Evolutionary conservation across 345 rosid species (phyloP).

Genomic region (Citrus unshiu): DNA sequence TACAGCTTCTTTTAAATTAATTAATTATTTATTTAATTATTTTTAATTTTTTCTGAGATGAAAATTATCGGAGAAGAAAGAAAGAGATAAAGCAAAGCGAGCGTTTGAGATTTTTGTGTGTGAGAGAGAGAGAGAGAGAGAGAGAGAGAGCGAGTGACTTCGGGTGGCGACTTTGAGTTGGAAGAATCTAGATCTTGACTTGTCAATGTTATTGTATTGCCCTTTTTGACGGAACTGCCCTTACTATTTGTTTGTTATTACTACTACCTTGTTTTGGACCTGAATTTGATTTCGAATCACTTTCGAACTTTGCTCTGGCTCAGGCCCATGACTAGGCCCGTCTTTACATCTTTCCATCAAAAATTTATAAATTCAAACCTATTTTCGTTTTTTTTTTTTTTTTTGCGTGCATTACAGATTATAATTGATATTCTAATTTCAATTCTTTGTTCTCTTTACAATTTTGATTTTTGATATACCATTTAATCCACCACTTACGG

Average conservation of each 20-base stretch:
- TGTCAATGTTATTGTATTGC: neutral
- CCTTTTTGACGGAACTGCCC: neutral
- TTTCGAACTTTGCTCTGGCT: too few species aligned
- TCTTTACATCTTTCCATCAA: neutral
- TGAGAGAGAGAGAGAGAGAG: neutral
- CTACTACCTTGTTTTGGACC: neutral
- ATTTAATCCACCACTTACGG: too few species aligned
- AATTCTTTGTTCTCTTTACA: too few species aligned
- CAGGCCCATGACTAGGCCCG: neutral
- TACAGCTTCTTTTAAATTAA: neutral
- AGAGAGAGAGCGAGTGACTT: neutral
- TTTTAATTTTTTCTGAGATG: neutral
- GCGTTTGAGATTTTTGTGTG: neutral
- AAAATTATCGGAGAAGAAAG: neutral
- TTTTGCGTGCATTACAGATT: too few species aligned
- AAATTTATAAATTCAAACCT: too few species aligned
- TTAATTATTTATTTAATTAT: neutral
- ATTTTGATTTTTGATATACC: too few species aligned
- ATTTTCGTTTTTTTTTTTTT: too few species aligned
- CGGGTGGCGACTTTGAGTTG: neutral
- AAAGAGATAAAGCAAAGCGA: neutral
- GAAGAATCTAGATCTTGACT: neutral
- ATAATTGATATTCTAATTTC: too few species aligned
- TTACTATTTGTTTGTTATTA: neutral
- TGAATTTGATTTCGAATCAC: too few species aligned